Base-by-base conservation (phyloP, 2,329 filamentous ascomycete species). In the Allantophomopsis lycopodina region DNA sequence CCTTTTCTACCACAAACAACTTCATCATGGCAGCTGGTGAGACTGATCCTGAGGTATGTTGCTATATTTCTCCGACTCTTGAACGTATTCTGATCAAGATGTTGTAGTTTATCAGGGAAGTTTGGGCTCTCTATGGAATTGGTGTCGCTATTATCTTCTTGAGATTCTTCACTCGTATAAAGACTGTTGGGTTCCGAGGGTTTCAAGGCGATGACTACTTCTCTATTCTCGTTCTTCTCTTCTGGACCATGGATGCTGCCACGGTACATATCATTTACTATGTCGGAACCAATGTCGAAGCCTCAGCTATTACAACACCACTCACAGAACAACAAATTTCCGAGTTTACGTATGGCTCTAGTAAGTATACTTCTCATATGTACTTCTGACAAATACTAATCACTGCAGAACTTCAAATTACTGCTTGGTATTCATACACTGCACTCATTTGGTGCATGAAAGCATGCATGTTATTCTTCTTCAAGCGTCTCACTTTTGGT, bases 391-490 rank as follows among this genome's bases (percentile, higher is more conserved):
- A 4, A 28, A 12, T 28, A 12, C 23, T 28, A 28, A 28, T 28
- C 11, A 28, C 11, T 28, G 23, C 23, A 28, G 18, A 28, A 21
- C n/a, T 36, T 31, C 40, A 46, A 36, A 47, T 64, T 10, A 41
- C 54, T 0, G 61, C 60, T 0, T 64, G 61, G 62, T 64, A 61
- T 20, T 51, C 51, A 6, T 63, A 63, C 32, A 57, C 58, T 0
- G 51, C 54, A 0, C 51, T 62, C 0, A 52, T 62, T 7, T 63
- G 58, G 58, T 55, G 43, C 4, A 47, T 55, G 44, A 56, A 55
- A 41, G 50, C 49, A 20, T 49, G 50, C 35, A 50, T 57, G 45
- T 40, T 55, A 13, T 55, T 53, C 44, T 55, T 55, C 38, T 55
- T 52, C 44, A 46, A 53, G 38, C 53, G 56, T 12, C 42, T 59